phyloP scores from a whole-genome alignment of 768 basidiomycete genomes.

The Kwoniella sp. region DNA sequence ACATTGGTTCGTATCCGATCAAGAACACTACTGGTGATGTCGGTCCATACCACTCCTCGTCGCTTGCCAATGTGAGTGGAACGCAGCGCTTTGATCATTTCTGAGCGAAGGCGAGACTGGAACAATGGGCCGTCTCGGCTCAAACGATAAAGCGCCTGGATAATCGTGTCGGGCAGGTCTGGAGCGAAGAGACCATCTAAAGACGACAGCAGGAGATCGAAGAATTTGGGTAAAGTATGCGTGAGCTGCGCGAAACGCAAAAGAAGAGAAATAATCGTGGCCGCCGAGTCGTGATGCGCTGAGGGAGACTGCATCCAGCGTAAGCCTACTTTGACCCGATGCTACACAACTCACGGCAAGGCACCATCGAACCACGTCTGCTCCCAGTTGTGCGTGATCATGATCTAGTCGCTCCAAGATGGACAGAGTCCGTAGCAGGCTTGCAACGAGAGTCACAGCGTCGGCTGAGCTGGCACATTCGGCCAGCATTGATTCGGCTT shows the following conservation, averaged over 20 bases:
- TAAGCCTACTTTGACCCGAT: background rate
- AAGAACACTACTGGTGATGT: too few relatives aligned
- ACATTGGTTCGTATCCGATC: too few relatives aligned
- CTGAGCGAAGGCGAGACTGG: background rate
- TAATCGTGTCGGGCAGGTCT: background rate
- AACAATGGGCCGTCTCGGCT: constrained; percentile 3
- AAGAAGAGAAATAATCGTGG: constrained; percentile 8
- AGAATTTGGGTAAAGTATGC: constrained; percentile 7
- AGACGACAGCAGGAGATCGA: constrained; percentile 4
- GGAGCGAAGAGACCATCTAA: constrained; percentile 7
- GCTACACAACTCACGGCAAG: constrained; percentile 16
- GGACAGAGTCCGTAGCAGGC: constrained; percentile 1
- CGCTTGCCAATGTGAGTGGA: background rate
- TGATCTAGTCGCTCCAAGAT: constrained; percentile 26
- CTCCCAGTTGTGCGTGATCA: constrained; percentile 7
- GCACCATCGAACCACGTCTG: constrained; percentile 20
- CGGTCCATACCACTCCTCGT: background rate
- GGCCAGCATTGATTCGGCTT: background rate
- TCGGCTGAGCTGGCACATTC: too few relatives aligned
- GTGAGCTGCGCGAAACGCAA: constrained; percentile 23
- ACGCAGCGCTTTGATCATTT: background rate
- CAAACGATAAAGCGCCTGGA: constrained; percentile 3
- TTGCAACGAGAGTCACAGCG: background rate
- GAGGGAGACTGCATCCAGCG: constrained; percentile 12
- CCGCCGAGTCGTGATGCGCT: constrained; percentile 1